Base-by-base conservation (phyloP, 306 rosid genomes). In the Prinsepia uniflora region DNA sequence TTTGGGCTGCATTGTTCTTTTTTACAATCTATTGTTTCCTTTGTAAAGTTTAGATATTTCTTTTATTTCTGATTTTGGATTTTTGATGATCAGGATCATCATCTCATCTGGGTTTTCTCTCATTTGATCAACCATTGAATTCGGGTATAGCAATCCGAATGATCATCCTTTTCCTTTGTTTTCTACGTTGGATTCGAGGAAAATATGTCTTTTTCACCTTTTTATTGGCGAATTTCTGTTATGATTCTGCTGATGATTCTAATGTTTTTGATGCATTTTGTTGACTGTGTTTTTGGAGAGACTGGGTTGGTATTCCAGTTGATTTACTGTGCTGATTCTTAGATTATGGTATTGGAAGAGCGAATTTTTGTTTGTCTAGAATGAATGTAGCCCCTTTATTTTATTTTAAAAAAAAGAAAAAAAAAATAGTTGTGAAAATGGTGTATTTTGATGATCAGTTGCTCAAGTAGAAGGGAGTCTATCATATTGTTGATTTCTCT, bases 1-100 rank as follows among this genome's bases (percentile, higher is more conserved):
- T 42, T 66, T 34, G n/a, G 56, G 72, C 67, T 56, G 78, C 75
- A 67, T 76, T 63, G 47, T 48, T 72, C 64, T 54, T 24, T 76
- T 72, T 24, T 4, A 0, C 43, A 46, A 42, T 42, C 59, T 30
- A 19, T 7, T 6, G 12, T 47, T 30, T 39, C n/a, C 0, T 17
- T 22, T 14, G 67, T 34, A 13, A 46, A 45, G 46, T 44, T 54
- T 63, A 11, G 36, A 36, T 63, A 41, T 43, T 30, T 43, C 62
- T 50, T 70, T 42, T 76, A 53, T 63, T 70, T 62, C 39, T 63
- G 48, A 42, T 60, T 70, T 75, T 72, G 56, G 76, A n/a, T 49
- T 72, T 39, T 67, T 47, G 69, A 63, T 30, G 70, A 72, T 73
- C 84, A 67, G 49, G 72, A 24, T 10, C 46, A 30, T 30, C 36